Percentiles rank a stretch among this genome's conserved stretches.
Evolutionary conservation across 345 rosid genomes (phyloP).

Genomic region (Physaria fendleri): DNA sequence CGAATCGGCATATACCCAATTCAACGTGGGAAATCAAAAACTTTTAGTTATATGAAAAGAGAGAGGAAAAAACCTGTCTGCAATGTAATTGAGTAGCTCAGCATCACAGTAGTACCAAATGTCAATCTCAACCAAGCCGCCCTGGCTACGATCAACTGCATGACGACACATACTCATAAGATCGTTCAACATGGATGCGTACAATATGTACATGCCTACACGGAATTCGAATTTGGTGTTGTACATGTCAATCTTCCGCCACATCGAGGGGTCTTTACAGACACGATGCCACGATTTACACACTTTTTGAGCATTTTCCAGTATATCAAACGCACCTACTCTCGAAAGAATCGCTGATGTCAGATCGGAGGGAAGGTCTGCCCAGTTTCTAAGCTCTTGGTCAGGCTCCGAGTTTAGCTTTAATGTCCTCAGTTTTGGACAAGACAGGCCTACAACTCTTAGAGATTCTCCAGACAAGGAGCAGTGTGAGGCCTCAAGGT

Average conservation of each 20-base stretch:
- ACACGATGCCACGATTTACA: conserved; percentile 47
- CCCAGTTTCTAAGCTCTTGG: conserved; percentile 30
- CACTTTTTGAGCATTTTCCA: conserved; percentile 37
- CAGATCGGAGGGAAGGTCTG: conserved; percentile 48
- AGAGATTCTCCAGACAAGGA: too few species aligned
- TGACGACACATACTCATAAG: conserved; percentile 27
- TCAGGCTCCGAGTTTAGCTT: too few species aligned
- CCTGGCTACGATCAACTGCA: conserved; percentile 55
- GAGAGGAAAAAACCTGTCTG: conserved; percentile 31
- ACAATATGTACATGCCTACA: not conserved
- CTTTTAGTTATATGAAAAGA: not conserved
- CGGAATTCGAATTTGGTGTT: not conserved
- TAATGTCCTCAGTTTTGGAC: too few species aligned
- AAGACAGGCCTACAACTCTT: too few species aligned
- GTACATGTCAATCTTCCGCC: conserved; percentile 42
- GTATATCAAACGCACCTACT: conserved; percentile 30
- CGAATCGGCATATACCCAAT: not conserved
- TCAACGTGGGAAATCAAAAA: not conserved
- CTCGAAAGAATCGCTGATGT: conserved; percentile 32
- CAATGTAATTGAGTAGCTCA: conserved; percentile 39
- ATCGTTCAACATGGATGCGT: too few species aligned
- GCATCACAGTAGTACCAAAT: conserved; percentile 34
- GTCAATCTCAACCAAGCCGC: conserved; percentile 37
- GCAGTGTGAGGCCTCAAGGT: conserved; percentile 35
- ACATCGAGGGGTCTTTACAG: conserved; percentile 45